Base-by-base conservation (phyloP, 2,329 filamentous ascomycete genomes). In the Ustilaginoidea virens region DNA sequence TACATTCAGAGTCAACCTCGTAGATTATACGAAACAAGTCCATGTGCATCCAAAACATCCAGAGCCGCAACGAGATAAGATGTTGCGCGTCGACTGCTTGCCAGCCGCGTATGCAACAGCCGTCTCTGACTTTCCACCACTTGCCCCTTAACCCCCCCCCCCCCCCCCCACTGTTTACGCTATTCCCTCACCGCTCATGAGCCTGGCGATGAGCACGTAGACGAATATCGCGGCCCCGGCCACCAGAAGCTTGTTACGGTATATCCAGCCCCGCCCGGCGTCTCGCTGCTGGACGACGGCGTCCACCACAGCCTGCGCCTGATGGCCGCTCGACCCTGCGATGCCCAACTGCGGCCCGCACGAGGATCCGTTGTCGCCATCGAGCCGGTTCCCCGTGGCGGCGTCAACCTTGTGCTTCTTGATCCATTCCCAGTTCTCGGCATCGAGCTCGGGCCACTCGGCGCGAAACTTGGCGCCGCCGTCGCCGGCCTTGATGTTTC, bases 361-460 rank as follows among this genome's bases (percentile, higher is more conserved):
- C 1, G 59, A 61, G 8, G 55, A 48, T 17, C 70, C 61, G 3
- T 63, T 64, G n/a, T 70, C 59, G 20, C 41, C 45, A 14, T 53
- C 53, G 21, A 48, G 33, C 12, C 69, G 64, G 36, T 68, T 67
- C 2, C 90, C 90, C 0, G 82, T 93, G 7, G 61, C 59, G 5
- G 69, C 58, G 51, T 98, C 83, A 40, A 98, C 74, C 39, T 74
- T 72, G 47, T 81, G 73, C 46, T 83, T 74, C 47, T 73, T 73
- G 65, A 98, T 92, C 83, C 82, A 94, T 44, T 73, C 74, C 74
- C 78, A 81, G 49, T 98, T 98, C 60, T 90, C 81, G 37, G 69
- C 61, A 48, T 98, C 85, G 14, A 92, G 47, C 26, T 94, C 87
- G 11, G 82, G 74, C 83, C 86, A 98, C 56, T 96, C 83, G 8